A percentile compares a stretch with the other conserved stretches of the same genome.
Evolutionary conservation across 2,329 filamentous ascomycete genomes (phyloP).

Genomic region (Aspergillus viridinutans): DNA sequence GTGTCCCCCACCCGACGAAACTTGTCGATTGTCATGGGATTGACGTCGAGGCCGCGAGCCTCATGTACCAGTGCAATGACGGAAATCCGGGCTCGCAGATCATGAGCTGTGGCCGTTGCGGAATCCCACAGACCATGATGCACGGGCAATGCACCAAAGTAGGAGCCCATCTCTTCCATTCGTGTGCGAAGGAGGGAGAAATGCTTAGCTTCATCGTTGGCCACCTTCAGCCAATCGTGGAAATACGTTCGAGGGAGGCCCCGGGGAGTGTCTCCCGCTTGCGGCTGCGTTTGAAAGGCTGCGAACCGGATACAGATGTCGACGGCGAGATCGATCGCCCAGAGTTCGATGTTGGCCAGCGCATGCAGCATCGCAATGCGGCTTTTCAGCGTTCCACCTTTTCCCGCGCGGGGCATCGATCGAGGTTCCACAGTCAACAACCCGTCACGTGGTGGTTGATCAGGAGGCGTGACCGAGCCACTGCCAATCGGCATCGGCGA

Average conservation of each 20-base stretch:
- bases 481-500: conserved; percentile 42
- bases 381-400: conserved; percentile 43
- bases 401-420: conserved; percentile 39
- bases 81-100: conserved; percentile 45
- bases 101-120: conserved; percentile 40
- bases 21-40: conserved; percentile 47
- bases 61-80: conserved; percentile 48
- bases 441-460: conserved; percentile 41
- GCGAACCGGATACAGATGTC: conserved; percentile 47
- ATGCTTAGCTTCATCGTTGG: conserved; percentile 47
- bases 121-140: conserved; percentile 47
- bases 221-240: conserved; percentile 48
- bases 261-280: conserved; percentile 11
- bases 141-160: conserved; percentile 44
- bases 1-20: conserved; percentile 40
- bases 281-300: conserved; percentile 36
- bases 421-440: conserved; percentile 38
- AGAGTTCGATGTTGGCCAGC: conserved; percentile 47
- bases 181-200: conserved; percentile 45
- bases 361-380: conserved; percentile 46
- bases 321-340: conserved; percentile 47
- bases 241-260: conserved; percentile 44
- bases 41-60: conserved; percentile 45
- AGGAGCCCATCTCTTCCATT: conserved; percentile 44
- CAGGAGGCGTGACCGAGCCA: conserved; percentile 34